phyloP scores from a whole-genome alignment of 2,329 filamentous ascomycete genomes.

The Exophiala lecanii-corni region DNA sequence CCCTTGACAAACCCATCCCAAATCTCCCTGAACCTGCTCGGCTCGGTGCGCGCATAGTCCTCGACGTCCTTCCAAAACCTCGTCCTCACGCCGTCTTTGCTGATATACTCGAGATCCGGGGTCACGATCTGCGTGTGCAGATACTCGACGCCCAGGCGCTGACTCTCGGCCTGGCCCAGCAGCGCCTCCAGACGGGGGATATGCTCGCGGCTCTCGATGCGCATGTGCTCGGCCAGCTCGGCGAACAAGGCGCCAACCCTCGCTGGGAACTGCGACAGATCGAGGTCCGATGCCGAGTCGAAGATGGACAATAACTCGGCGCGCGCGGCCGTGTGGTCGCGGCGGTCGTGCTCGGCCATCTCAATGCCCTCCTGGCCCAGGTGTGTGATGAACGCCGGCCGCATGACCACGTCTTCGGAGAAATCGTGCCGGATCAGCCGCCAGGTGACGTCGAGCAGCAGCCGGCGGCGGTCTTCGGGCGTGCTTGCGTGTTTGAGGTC shows the following conservation, averaged over 20 bases:
- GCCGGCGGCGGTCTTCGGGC: slow-evolving; percentile 2
- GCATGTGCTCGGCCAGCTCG: slow-evolving; percentile 22
- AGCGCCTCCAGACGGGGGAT: slow-evolving; percentile 17
- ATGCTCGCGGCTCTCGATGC: slow-evolving; percentile 18
- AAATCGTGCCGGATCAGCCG: slow-evolving; percentile 25
- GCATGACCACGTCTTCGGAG: slow-evolving; percentile 25
- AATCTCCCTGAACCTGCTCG: slow-evolving; percentile 10
- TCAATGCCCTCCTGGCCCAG: slow-evolving; percentile 14
- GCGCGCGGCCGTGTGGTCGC: slow-evolving; percentile 19
- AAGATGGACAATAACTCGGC: slow-evolving; percentile 13
- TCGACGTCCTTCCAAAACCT: slow-evolving; percentile 15
- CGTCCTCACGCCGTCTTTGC: slow-evolving; percentile 1
- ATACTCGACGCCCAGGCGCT: slow-evolving; percentile 19
- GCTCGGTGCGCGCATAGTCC: slow-evolving; percentile 14
- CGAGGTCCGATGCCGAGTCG: not conserved
- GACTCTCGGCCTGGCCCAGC: slow-evolving; percentile 13
- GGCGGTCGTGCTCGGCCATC: slow-evolving; percentile 23
- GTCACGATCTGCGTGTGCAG: slow-evolving; percentile 15
- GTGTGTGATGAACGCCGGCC: slow-evolving; percentile 20
- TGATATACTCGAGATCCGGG: slow-evolving; percentile 15
- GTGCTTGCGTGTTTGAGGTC: slow-evolving; percentile 71
- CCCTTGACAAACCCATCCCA: slow-evolving; percentile 5
- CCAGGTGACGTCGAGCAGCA: slow-evolving; percentile 19
- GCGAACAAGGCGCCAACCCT: slow-evolving; percentile 9
- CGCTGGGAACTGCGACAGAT: slow-evolving; percentile 2